Evolutionary conservation across 2,329 filamentous ascomycete species (phyloP).

Genomic region (Cladosporium sp.): DNA sequence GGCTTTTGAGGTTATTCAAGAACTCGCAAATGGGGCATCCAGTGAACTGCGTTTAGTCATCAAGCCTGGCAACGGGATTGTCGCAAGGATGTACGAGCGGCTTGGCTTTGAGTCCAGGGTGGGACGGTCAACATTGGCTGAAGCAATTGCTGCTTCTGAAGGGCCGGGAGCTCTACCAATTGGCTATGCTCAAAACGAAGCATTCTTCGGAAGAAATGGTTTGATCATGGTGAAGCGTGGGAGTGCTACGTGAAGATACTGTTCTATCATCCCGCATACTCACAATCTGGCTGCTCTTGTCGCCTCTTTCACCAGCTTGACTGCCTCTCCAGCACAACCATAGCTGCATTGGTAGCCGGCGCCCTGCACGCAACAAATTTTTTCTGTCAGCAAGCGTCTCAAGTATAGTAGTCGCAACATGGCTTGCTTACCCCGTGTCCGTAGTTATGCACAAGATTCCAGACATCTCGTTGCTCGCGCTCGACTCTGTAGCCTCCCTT

Average conservation of each 20-base stretch:
- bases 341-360: constrained; percentile 57
- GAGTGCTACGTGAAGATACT: neutral
- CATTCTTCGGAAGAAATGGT: neutral
- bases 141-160: neutral
- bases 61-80: neutral
- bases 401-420: neutral
- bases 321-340: constrained; percentile 42
- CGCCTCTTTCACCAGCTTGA: constrained; percentile 33
- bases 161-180: neutral
- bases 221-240: neutral
- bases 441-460: constrained; percentile 72
- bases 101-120: neutral
- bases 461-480: constrained; percentile 53
- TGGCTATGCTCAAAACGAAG: neutral
- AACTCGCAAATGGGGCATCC: neutral
- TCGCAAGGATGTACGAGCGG: neutral
- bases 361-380: neutral
- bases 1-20: neutral
- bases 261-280: neutral
- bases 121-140: neutral
- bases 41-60: neutral
- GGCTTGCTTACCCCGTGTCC: constrained; percentile 56
- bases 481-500: constrained; percentile 72
- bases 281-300: neutral
- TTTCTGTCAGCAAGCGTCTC: neutral